phyloP scores from a whole-genome alignment of 345 rosid genomes.

The Gynandropsis gynandra region DNA sequence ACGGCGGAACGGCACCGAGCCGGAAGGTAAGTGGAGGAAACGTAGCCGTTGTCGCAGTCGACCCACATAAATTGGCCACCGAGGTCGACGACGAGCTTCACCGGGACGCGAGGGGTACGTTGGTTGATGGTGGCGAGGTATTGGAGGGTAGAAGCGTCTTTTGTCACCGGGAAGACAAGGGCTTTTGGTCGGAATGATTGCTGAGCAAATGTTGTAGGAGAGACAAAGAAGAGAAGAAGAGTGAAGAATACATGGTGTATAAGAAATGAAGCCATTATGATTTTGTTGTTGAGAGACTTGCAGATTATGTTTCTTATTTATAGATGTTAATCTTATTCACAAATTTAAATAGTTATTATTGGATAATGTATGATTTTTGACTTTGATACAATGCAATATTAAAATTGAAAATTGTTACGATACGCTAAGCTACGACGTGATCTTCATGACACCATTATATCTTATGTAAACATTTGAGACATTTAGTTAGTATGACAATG shows the following conservation, averaged over 20 bases:
- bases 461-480: no score
- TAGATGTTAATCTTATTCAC: not conserved
- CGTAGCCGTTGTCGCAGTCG: slow-evolving; percentile 34
- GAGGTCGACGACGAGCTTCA: slow-evolving; percentile 31
- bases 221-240: slow-evolving; percentile 2
- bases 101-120: slow-evolving; percentile 40
- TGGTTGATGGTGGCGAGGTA: slow-evolving; percentile 38
- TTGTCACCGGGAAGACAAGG: slow-evolving; percentile 38
- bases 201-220: slow-evolving; percentile 24
- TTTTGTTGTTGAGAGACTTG: not conserved
- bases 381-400: no score
- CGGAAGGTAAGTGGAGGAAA: slow-evolving; percentile 36
- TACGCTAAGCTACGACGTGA: no score
- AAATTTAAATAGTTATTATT: no score
- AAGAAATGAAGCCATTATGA: slow-evolving; percentile 17
- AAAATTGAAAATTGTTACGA: no score
- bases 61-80: slow-evolving; percentile 47
- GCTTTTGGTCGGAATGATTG: slow-evolving; percentile 51
- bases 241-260: not conserved
- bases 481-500: no score
- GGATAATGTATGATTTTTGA: no score
- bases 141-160: slow-evolving; percentile 45
- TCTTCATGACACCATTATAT: no score
- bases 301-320: slow-evolving; percentile 7
- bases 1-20: slow-evolving; percentile 30